Evolutionary conservation across 1,284 basidiomycete species (phyloP).

Genomic region (Naganishia liquefaciens): DNA sequence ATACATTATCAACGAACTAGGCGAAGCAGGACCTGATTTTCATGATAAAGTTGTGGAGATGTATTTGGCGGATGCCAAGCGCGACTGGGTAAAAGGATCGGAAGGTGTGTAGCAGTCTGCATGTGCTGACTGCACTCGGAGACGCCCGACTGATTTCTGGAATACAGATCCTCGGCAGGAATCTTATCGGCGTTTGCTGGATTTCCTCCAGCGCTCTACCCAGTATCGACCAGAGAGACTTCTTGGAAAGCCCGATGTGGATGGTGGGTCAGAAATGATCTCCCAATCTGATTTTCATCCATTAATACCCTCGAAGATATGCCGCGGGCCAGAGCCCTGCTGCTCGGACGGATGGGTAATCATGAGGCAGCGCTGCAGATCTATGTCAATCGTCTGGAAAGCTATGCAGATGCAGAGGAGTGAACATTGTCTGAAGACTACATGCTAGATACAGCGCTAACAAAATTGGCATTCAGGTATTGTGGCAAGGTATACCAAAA

Average conservation of each 20-base stretch:
- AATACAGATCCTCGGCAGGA: constrained; percentile 44
- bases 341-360: constrained; percentile 83
- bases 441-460: not conserved
- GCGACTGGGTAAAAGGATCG: constrained; percentile 61
- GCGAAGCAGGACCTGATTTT: constrained; percentile 67
- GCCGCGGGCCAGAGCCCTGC: constrained; percentile 82
- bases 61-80: constrained; percentile 67
- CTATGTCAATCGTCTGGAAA: constrained; percentile 82
- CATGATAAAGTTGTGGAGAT: constrained; percentile 87
- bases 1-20: constrained; percentile 72
- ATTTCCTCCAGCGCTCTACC: constrained; percentile 71
- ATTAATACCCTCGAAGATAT: constrained; percentile 60
- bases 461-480: constrained; percentile 61
- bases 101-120: constrained; percentile 56
- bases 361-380: constrained; percentile 91
- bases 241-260: constrained; percentile 70
- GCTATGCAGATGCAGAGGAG: constrained; percentile 84
- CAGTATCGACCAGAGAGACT: constrained; percentile 77
- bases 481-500: constrained; percentile 73
- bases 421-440: constrained; percentile 52
- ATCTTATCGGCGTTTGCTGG: constrained; percentile 69
- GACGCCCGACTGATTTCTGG: constrained; percentile 50
- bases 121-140: not conserved
- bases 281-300: not conserved
- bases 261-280: constrained; percentile 59